Conservation (phyloP, 192 early-diverging fungal genomes). For the Linnemannia schmuckeri region DNA sequence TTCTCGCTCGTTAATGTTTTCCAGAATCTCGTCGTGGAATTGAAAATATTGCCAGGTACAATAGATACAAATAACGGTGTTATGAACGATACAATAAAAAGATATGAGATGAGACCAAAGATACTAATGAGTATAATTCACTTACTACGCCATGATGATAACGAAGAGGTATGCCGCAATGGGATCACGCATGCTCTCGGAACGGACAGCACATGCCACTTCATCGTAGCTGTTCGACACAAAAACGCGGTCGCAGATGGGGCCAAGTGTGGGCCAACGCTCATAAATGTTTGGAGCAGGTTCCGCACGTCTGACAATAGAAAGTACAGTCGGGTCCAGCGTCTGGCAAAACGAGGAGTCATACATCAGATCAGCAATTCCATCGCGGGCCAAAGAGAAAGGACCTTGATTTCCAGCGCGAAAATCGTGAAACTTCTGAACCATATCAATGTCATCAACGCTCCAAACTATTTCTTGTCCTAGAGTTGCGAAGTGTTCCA, state of each 20-base stretch:
- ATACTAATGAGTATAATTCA: not conserved
- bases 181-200: constrained; percentile 22
- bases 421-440: constrained; percentile 9
- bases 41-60: not conserved
- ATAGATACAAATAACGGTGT: no score
- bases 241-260: constrained; percentile 16
- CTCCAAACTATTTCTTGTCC: not conserved
- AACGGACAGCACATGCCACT: constrained; percentile 5
- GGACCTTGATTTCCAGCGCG: not conserved
- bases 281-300: constrained; percentile 24
- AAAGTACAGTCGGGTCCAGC: not conserved
- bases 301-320: not conserved
- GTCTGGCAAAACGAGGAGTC: constrained; percentile 6
- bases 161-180: constrained; percentile 15
- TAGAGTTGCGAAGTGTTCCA: not conserved
- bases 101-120: no score
- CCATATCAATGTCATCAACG: not conserved
- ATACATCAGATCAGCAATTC: constrained; percentile 19
- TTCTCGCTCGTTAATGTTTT: constrained; percentile 19
- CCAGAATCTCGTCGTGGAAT: not conserved
- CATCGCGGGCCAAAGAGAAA: constrained; percentile 9
- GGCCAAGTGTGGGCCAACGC: constrained; percentile 10
- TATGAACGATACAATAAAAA: no score
- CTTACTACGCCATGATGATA: constrained; percentile 30
- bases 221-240: constrained; percentile 19